Conservation (phyloP, 768 basidiomycete genomes). For the Gelatoporia subvermispora region DNA sequence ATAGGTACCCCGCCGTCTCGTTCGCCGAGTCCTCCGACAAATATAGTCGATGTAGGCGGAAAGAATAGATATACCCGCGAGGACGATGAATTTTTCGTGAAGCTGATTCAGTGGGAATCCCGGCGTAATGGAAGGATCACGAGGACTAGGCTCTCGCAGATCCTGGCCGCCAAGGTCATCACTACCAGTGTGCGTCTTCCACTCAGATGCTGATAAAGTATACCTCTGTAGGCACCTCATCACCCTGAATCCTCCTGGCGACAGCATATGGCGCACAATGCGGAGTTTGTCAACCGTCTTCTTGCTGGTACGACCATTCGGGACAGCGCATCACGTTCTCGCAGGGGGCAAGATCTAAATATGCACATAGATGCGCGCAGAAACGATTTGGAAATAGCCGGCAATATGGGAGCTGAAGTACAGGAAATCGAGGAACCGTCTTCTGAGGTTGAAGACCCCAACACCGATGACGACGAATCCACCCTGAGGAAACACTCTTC, state of each 20-base stretch:
- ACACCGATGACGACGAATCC: too few species aligned
- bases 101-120: slow-evolving; percentile 59
- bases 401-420: too few species aligned
- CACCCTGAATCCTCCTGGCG: not conserved
- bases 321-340: too few species aligned
- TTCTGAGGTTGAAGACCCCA: too few species aligned
- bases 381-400: too few species aligned
- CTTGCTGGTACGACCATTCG: too few species aligned
- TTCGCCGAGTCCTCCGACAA: slow-evolving; percentile 62
- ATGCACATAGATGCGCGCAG: too few species aligned
- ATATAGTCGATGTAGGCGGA: slow-evolving; percentile 33
- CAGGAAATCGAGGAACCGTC: too few species aligned
- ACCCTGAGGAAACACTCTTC: too few species aligned
- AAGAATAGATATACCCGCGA: slow-evolving; percentile 63
- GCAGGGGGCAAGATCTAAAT: too few species aligned
- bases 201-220: not conserved
- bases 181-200: not conserved
- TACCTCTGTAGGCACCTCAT: not conserved
- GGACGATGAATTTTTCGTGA: slow-evolving; percentile 63
- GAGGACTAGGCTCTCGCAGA: slow-evolving; percentile 48
- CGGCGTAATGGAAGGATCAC: slow-evolving; percentile 48
- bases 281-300: too few species aligned
- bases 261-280: too few species aligned
- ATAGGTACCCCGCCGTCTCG: slow-evolving; percentile 61
- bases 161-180: slow-evolving; percentile 54